Evolutionary conservation across 2,329 filamentous ascomycete genomes (phyloP), one percentile per base, ranked within the genome.

Genomic region (Zasmidium cellare): DNA sequence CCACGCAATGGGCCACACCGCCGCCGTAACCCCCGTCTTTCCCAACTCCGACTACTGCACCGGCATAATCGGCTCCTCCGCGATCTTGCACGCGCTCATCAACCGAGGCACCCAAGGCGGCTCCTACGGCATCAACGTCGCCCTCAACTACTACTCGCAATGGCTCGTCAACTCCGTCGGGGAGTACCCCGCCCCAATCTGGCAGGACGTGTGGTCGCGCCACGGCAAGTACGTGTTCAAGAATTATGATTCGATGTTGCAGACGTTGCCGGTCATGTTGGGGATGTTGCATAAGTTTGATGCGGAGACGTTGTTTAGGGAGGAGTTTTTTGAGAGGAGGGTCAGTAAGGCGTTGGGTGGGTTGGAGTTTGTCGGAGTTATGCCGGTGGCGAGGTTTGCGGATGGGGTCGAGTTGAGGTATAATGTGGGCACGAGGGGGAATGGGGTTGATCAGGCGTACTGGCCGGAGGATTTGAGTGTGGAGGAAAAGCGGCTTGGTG

Each of bases 381-480:
- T 79, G 61, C 80, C 80, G 0, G 68, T 83, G 6, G 70, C 78
- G 6, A 67, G 72, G 45, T 82, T 75, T 50, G 66, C 71, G 20
- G 69, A 71, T 6, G 65, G 69, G 25, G 74, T 81, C 3, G 63
- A 77, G 50, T 67, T 79, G 47, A 70, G 71, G 25, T 83, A 75
- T 63, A 77, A 81, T 58, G 72, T 84, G 18, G 79, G 80, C 1
- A 81, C 80, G 2, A 72, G 81, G 63, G 73, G 73, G 7, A 84
- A 84, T 67, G 80, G 80, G 1, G 70, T 78, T 2, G 81, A 84
- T 66, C 60, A 74, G 62, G 67, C 80, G 3, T 67, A 63, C 41
- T 84, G 81, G 80, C 81, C 81, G 2, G 51, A 60, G 14, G 61
- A 68, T 72, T n/a, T 60, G 84, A 75, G 65, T 80, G 78, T 83